Base-by-base conservation (phyloP, 371 early-diverging fungal species). In the Capillidium heterosporum region DNA sequence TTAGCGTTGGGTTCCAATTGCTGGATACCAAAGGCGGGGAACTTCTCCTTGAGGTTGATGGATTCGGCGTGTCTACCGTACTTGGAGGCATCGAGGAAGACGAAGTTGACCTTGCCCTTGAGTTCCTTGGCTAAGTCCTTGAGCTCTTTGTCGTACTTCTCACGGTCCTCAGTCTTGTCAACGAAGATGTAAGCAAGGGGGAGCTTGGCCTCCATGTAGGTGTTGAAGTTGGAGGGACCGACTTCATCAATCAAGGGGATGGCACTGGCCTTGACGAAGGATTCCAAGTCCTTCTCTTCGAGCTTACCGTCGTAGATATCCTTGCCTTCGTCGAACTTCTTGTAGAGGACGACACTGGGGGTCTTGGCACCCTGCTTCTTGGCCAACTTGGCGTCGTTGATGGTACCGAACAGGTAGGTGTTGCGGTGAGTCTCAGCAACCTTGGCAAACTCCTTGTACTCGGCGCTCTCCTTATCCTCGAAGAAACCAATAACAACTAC, bases 1-100 rank as follows among this genome's bases (percentile, higher is more conserved):
- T 93, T 93, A 62, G 73, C 65, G 47, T 76, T 73, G 56, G 67
- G 73, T 44, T 70, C 73, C 48, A 82, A 64, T 57, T 77, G 71
- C 69, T 91, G 90, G 64, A 96, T 81, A 57, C 79, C 89, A 62
- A 96, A 82, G 11, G 93, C 91, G 48, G 97, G 97, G 86, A 87
- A 96, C 57, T 74, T 57, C 56, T 80, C 69, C 76, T 89, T 81
- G 44, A 96, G 68, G 69, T 79, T 85, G 47, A 95, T 68, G 68
- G 78, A 79, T 57, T 78, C 74, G 57, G 89, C 95, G 65, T 92
- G 90, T 44, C 71, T 74, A 60, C 82, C 87, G 65, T 77, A 95
- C 66, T 87, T 77, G 63, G 29, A 63, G 47, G 86, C 92, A 63
- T 95, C 89, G 54, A 91, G 82, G 68, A 82, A 85, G 57, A 88